Conservation (phyloP, 2,329 filamentous ascomycete genomes). For the Scedosporium apiospermum region DNA sequence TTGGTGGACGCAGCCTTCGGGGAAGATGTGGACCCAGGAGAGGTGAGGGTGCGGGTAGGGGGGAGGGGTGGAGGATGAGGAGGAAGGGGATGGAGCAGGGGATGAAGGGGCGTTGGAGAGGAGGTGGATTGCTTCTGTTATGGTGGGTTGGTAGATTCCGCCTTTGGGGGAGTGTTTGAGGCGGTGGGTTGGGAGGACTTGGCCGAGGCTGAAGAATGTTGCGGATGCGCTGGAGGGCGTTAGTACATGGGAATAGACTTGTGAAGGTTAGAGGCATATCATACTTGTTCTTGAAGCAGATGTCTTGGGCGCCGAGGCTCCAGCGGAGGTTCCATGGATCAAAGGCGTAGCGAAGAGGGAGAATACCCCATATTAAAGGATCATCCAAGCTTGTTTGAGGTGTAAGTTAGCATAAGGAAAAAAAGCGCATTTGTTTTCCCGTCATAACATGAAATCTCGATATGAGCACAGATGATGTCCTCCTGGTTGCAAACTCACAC, state of each 20-base stretch:
- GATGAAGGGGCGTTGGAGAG: slow-evolving; percentile 60
- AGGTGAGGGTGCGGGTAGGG: slow-evolving; percentile 39
- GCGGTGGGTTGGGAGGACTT: slow-evolving; percentile 85
- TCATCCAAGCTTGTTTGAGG: slow-evolving; percentile 65
- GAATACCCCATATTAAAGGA: slow-evolving; percentile 83
- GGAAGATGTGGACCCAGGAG: slow-evolving; percentile 91
- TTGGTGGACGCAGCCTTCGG: slow-evolving; percentile 91
- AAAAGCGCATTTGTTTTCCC: background rate
- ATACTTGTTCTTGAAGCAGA: slow-evolving; percentile 84
- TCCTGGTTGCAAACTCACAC: slow-evolving; percentile 37
- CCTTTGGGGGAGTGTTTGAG: slow-evolving; percentile 67
- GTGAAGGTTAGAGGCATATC: slow-evolving; percentile 11
- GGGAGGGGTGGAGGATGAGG: slow-evolving; percentile 59
- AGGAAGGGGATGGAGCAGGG: slow-evolving; percentile 49
- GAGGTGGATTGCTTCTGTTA: slow-evolving; percentile 76
- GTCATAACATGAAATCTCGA: too few species aligned
- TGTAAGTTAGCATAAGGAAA: slow-evolving; percentile 5
- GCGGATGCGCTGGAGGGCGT: slow-evolving; percentile 45
- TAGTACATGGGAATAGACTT: background rate
- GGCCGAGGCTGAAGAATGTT: slow-evolving; percentile 79
- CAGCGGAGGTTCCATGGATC: slow-evolving; percentile 71
- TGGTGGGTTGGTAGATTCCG: slow-evolving; percentile 81
- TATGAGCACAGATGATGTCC: too few species aligned
- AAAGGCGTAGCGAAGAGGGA: slow-evolving; percentile 66
- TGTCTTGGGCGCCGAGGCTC: slow-evolving; percentile 87